phyloP scores from a whole-genome alignment of 768 basidiomycete species.

The Trametes sanguinea region DNA sequence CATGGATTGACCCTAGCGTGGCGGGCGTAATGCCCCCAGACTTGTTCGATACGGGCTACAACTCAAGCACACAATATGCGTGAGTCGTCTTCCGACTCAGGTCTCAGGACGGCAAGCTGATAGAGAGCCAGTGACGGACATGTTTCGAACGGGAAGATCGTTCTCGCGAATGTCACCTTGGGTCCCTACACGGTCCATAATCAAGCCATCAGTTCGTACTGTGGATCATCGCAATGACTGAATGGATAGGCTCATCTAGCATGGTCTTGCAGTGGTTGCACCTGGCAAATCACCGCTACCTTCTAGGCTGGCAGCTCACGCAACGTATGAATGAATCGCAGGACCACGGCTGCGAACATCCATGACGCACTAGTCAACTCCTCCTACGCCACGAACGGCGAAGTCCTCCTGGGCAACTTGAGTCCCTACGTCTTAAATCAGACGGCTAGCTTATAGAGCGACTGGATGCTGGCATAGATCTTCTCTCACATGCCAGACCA shows the following conservation, averaged over 20 bases:
- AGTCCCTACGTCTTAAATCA: no score
- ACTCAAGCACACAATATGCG: slow-evolving; percentile 3
- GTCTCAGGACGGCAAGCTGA: no score
- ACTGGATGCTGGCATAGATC: not conserved
- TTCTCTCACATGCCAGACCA: not conserved
- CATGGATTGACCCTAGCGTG: slow-evolving; percentile 4
- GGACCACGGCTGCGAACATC: no score
- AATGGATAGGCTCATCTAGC: not conserved
- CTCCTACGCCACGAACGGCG: no score
- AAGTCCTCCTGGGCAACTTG: no score
- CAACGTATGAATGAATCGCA: no score
- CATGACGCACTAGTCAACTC: no score
- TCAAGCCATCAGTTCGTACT: slow-evolving; percentile 8
- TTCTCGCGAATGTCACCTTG: slow-evolving; percentile 4
- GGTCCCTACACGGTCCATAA: not conserved
- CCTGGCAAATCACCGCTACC: no score
- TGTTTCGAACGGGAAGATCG: not conserved
- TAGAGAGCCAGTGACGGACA: no score
- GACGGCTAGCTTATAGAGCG: no score
- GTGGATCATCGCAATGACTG: no score
- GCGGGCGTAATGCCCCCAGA: not conserved
- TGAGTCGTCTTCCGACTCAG: not conserved
- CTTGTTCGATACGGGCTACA: not conserved
- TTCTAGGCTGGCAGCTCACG: no score
- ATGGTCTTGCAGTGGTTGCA: not conserved